Conservation (phyloP, 768 basidiomycete genomes). For the Kwoniella botswanensis region DNA sequence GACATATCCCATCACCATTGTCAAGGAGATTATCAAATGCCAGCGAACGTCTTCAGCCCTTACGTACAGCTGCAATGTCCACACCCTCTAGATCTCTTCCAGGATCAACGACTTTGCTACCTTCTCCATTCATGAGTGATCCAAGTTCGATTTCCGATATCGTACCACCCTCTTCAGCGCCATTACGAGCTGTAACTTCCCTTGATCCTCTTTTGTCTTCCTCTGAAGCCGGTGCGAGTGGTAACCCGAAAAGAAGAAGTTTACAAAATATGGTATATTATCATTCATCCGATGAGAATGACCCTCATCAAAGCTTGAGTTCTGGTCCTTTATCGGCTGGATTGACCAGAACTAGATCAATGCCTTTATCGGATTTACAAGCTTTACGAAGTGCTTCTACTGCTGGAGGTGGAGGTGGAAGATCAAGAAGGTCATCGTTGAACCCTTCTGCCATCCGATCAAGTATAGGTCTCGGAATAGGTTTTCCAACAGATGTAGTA, state of each 20-base stretch:
- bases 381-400: constrained; percentile 29
- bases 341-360: constrained; percentile 32
- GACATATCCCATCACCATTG: constrained; percentile 16
- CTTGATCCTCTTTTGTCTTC: background rate
- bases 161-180: constrained; percentile 1
- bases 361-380: constrained; percentile 40
- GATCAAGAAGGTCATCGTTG: constrained; percentile 23
- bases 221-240: background rate
- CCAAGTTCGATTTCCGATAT: background rate
- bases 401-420: constrained; percentile 25
- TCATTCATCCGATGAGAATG: constrained; percentile 25
- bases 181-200: constrained; percentile 6
- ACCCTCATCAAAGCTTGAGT: background rate
- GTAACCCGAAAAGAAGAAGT: constrained; percentile 43
- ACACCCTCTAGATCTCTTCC: constrained; percentile 14
- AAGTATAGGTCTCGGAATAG: constrained; percentile 6
- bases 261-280: constrained; percentile 51
- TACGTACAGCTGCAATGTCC: constrained; percentile 11
- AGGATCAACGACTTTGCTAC: constrained; percentile 7
- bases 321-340: background rate
- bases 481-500: background rate
- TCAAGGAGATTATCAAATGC: constrained; percentile 14
- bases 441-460: background rate
- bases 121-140: constrained; percentile 16
- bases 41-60: constrained; percentile 14